These are phyloP conservation scores for Aspergillus avenaceus DNA, from an alignment of 495 filamentous ascomycete genomes.

Conservation along the genomic window DNA sequence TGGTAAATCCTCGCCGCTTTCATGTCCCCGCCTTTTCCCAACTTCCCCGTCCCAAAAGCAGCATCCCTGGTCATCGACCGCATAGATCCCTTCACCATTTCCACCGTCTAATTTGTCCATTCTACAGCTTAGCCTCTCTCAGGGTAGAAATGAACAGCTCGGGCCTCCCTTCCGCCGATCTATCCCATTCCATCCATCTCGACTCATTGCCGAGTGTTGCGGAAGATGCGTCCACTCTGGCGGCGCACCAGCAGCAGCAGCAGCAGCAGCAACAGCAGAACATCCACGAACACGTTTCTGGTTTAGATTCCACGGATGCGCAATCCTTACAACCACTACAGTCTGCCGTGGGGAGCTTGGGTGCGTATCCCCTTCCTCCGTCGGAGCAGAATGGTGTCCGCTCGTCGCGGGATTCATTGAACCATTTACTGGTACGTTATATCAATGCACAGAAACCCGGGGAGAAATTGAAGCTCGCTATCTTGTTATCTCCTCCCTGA, in stretches of 20 bases:
- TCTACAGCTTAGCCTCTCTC: neutral
- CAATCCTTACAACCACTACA: slow-evolving; percentile 23
- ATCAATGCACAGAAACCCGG: slow-evolving; percentile 7
- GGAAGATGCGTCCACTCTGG: slow-evolving; percentile 19
- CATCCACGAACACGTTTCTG: slow-evolving; percentile 6
- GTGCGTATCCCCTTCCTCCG: slow-evolving; percentile 16
- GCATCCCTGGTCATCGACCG: slow-evolving; percentile 12
- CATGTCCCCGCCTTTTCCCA: slow-evolving; percentile 15
- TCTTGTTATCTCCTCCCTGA: no score
- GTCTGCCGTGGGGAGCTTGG: slow-evolving; percentile 17
- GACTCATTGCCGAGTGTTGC: slow-evolving; percentile 17
- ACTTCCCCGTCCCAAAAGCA: slow-evolving; percentile 16
- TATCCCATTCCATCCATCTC: slow-evolving; percentile 13
- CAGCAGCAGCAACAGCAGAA: slow-evolving; percentile 5
- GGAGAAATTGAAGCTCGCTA: no score
- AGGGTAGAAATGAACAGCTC: slow-evolving; percentile 13
- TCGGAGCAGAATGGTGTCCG: slow-evolving; percentile 2
- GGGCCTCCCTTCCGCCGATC: slow-evolving; percentile 9
- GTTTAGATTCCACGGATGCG: slow-evolving; percentile 11
- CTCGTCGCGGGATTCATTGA: neutral
- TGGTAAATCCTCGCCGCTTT: slow-evolving; percentile 17
- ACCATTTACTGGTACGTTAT: neutral
- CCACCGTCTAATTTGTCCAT: neutral
- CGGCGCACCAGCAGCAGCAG: slow-evolving; percentile 15
- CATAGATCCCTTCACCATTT: neutral